Conservation (phyloP, 2,329 filamentous ascomycete species). For the Microsporum canis region DNA sequence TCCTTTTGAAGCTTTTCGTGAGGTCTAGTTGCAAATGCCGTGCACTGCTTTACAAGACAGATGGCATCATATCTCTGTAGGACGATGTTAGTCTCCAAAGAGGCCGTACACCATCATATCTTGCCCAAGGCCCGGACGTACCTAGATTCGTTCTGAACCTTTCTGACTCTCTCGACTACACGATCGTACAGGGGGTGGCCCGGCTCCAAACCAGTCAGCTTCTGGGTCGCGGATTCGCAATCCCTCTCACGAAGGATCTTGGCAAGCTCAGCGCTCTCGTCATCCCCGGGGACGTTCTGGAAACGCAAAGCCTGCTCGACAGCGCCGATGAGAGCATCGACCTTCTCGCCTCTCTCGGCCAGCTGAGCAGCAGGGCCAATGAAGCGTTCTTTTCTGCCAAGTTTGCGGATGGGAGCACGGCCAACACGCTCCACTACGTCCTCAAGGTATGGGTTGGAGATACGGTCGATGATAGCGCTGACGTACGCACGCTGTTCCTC, state of each 20-base stretch:
- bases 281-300: slow-evolving; percentile 85
- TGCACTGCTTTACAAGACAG: not conserved
- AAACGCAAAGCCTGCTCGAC: slow-evolving; percentile 90
- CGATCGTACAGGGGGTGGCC: slow-evolving; percentile 65
- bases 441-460: slow-evolving; percentile 85
- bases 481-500: slow-evolving; percentile 77
- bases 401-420: slow-evolving; percentile 85
- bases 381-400: slow-evolving; percentile 91
- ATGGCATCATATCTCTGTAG: slow-evolving; percentile 3
- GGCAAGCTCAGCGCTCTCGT: slow-evolving; percentile 76
- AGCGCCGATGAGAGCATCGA: slow-evolving; percentile 63
- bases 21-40: not conserved
- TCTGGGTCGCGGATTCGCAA: slow-evolving; percentile 62
- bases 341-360: slow-evolving; percentile 64
- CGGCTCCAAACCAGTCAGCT: slow-evolving; percentile 71
- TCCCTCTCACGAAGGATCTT: slow-evolving; percentile 67
- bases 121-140: slow-evolving; percentile 16
- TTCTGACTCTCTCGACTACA: slow-evolving; percentile 67
- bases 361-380: slow-evolving; percentile 83
- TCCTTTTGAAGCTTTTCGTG: not conserved
- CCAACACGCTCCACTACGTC: slow-evolving; percentile 92
- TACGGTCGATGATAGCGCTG: slow-evolving; percentile 80
- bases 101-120: not conserved
- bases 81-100: not conserved
- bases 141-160: slow-evolving; percentile 54